Percentiles rank a stretch among this genome's conserved stretches.
These are phyloP conservation scores for Antrodiella citrinella DNA, from an alignment of 768 basidiomycete genomes.

Conservation along the genomic window DNA sequence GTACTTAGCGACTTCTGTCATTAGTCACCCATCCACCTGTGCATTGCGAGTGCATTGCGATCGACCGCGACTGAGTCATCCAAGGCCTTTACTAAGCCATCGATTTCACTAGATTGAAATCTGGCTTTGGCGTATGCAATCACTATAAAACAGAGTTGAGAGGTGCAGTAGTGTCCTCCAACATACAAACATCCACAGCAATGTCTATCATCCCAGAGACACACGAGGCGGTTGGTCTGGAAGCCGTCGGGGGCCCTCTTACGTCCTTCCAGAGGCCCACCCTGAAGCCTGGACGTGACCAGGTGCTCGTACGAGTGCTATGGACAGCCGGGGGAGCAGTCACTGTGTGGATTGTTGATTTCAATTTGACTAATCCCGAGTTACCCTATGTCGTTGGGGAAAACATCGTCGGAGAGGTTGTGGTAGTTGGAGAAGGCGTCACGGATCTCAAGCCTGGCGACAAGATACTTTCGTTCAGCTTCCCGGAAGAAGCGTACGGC, in stretches of 20 bases:
- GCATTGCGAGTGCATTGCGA: too few relatives aligned
- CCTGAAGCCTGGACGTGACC: conserved; percentile 2
- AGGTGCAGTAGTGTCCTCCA: too few relatives aligned
- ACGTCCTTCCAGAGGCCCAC: conserved; percentile 1
- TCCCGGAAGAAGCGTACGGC: background rate
- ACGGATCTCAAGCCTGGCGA: conserved; percentile 4
- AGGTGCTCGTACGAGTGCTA: conserved; percentile 5
- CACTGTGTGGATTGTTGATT: conserved; percentile 3
- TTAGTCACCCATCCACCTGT: too few relatives aligned
- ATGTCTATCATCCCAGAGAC: conserved; percentile 1
- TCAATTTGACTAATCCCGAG: background rate
- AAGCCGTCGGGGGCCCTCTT: background rate
- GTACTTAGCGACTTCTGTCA: too few relatives aligned
- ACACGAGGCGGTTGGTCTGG: background rate
- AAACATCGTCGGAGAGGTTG: background rate
- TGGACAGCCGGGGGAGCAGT: conserved; percentile 4
- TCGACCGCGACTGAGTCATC: too few relatives aligned
- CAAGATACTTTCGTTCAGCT: background rate
- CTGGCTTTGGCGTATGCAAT: too few relatives aligned
- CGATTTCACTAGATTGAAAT: too few relatives aligned
- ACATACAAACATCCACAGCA: too few relatives aligned
- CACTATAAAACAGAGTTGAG: too few relatives aligned
- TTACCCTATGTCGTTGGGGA: conserved; percentile 3
- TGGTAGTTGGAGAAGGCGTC: conserved; percentile 2
- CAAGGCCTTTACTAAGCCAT: too few relatives aligned